Base-by-base conservation (phyloP, 2,329 filamentous ascomycete species). In the Colletotrichum liriopes region DNA sequence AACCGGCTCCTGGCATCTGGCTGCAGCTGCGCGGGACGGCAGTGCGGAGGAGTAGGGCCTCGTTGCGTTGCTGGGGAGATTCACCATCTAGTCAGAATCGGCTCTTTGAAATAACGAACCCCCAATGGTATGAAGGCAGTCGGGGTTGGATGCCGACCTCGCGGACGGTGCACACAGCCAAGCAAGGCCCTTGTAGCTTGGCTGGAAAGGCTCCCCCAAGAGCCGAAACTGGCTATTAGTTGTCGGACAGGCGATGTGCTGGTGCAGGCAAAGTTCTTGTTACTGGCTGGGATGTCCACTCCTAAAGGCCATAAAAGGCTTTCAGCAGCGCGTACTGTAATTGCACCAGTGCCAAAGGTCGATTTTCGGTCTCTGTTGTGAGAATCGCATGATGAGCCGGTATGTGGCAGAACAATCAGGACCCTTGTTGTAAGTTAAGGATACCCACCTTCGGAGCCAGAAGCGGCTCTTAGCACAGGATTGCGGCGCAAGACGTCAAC, bases 331-430 rank as follows among this genome's bases (percentile, higher is more conserved):
- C 45, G 20, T n/a, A n/a, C n/a, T n/a, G n/a, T 12, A 49, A 49
- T 49, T 49, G 45, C 45, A 49, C 45, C 45, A 49, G 45, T 14
- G 45, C 45, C 6, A 49, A 49, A 49, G 45, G n/a, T 49, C 45
- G n/a, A 26, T 49, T 49, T 23, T 26, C 45, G 18, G 45, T 49
- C n/a, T 49, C n/a, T 0, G 45, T 2, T 26, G 23, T 26, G 23
- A 26, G n/a, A 26, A 49, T 23, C n/a, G 26, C 12, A 9, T 8
- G 26, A 16, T 2, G 8, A 49, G 45, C 1, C 23, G 45, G 45
- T 26, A 26, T 45, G 43, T n/a, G 43, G 43, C 43, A 18, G 20
- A n/a, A 45, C 18, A 7, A 45, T 7, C 43, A n/a, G 20, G 43
- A 12, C 12, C 43, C 43, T 45, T 45, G 18, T 45, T n/a, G 43